These are phyloP conservation scores for Pyrenophora seminiperda DNA, from an alignment of 2,329 filamentous ascomycete genomes.

Conservation along the genomic window DNA sequence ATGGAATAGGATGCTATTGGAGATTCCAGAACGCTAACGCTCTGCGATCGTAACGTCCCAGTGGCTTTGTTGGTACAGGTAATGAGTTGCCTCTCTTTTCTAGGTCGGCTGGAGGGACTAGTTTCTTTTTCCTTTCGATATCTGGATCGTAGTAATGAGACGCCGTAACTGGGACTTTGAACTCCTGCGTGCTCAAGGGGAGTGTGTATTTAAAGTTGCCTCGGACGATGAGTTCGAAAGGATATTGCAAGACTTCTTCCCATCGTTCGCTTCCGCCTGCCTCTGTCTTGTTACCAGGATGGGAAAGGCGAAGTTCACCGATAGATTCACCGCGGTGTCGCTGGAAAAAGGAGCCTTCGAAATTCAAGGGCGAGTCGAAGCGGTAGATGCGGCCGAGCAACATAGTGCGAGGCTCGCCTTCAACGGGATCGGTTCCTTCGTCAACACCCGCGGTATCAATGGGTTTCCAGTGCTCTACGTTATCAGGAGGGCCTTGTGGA, in stretches of 20 bases:
- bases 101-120: conserved; percentile 11
- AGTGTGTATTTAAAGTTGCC: conserved; percentile 85
- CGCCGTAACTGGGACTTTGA: conserved; percentile 57
- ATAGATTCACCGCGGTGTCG: conserved; percentile 72
- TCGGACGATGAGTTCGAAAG: conserved; percentile 90
- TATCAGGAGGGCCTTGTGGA: conserved; percentile 20
- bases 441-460: conserved; percentile 47
- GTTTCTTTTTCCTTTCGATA: conserved; percentile 41
- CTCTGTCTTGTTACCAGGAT: conserved; percentile 87
- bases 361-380: conserved; percentile 86
- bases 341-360: conserved; percentile 88
- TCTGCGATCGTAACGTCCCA: conserved; percentile 40
- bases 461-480: conserved; percentile 36
- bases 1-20: conserved; percentile 22
- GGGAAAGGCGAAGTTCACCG: conserved; percentile 79
- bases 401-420: conserved; percentile 77
- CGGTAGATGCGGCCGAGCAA: conserved; percentile 85
- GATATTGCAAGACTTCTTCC: conserved; percentile 87
- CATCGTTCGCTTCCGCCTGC: conserved; percentile 81
- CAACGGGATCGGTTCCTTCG: conserved; percentile 66
- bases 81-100: conserved; percentile 14
- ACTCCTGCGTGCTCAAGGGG: conserved; percentile 61
- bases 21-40: conserved; percentile 17
- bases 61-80: conserved; percentile 32
- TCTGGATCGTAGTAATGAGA: conserved; percentile 46